Evolutionary conservation across 176 grass and related monocot genomes (phyloP).

Genomic region (Carex parvula): DNA sequence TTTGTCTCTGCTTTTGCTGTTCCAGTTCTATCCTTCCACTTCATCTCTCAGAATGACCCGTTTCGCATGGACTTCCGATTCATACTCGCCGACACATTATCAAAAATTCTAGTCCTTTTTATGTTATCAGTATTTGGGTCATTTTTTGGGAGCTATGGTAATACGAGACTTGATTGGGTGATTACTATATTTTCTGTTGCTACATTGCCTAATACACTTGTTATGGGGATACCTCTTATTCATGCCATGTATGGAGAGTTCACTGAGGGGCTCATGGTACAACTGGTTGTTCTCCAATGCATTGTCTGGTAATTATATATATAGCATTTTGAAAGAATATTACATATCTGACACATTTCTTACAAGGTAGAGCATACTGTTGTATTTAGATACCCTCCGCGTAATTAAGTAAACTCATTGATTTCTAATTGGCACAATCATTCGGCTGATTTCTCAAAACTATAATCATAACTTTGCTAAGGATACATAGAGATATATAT

Average conservation of each 20-base stretch:
- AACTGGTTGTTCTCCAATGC: slow-evolving; percentile 59
- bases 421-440: background rate
- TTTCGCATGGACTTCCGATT: slow-evolving; percentile 71
- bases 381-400: background rate
- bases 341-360: background rate
- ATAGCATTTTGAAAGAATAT: background rate
- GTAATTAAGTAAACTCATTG: background rate
- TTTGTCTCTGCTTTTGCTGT: slow-evolving; percentile 76
- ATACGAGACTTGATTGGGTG: slow-evolving; percentile 40
- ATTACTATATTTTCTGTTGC: slow-evolving; percentile 54
- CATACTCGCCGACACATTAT: slow-evolving; percentile 62
- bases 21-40: slow-evolving; percentile 69
- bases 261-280: slow-evolving; percentile 50
- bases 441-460: background rate
- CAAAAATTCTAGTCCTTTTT: slow-evolving; percentile 51
- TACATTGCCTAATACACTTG: slow-evolving; percentile 54
- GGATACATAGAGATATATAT: background rate
- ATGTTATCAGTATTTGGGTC: slow-evolving; percentile 34
- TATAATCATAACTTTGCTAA: background rate
- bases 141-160: background rate
- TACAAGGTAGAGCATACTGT: background rate
- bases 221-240: slow-evolving; percentile 57
- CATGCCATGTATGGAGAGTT: slow-evolving; percentile 49
- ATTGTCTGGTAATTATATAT: slow-evolving; percentile 36
- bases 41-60: slow-evolving; percentile 58